Evolutionary conservation across 2,329 filamentous ascomycete genomes (phyloP).

Genomic region (Fragosphaeria purpurea): DNA sequence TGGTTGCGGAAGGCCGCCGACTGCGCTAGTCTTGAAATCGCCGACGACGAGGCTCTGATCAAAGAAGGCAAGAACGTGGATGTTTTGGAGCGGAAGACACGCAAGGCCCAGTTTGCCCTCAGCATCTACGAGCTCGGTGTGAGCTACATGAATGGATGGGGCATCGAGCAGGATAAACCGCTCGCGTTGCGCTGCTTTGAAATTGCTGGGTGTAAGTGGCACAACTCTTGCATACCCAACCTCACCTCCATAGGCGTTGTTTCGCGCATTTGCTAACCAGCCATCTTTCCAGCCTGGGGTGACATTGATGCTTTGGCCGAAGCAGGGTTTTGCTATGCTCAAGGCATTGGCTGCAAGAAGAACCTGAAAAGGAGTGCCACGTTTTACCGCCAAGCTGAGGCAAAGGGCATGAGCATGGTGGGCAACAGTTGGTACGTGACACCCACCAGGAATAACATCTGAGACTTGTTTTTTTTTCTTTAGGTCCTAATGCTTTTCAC

Average conservation of each 20-base stretch:
- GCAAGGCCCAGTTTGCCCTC: slow-evolving; percentile 86
- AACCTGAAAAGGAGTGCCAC: slow-evolving; percentile 88
- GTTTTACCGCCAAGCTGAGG: slow-evolving; percentile 82
- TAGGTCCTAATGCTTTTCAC: slow-evolving; percentile 4
- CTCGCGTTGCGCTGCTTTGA: slow-evolving; percentile 90
- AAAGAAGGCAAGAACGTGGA: slow-evolving; percentile 55
- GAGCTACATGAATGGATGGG: slow-evolving; percentile 97
- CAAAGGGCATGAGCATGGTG: slow-evolving; percentile 93
- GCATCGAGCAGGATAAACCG: slow-evolving; percentile 82
- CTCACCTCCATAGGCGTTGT: not conserved
- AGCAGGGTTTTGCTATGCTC: slow-evolving; percentile 90
- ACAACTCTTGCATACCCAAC: not conserved
- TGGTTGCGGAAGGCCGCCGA: slow-evolving; percentile 92
- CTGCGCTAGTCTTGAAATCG: slow-evolving; percentile 69
- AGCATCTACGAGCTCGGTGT: slow-evolving; percentile 95
- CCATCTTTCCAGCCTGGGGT: slow-evolving; percentile 59
- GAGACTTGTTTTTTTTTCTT: too few species aligned
- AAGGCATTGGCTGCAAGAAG: slow-evolving; percentile 91
- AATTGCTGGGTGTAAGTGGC: slow-evolving; percentile 68
- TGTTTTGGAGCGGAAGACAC: slow-evolving; percentile 62
- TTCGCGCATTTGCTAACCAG: not conserved
- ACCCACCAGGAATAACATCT: not conserved
- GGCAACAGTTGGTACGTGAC: slow-evolving; percentile 85
- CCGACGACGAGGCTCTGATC: slow-evolving; percentile 62
- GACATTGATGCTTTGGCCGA: slow-evolving; percentile 90